Base-by-base conservation (phyloP, 1,284 basidiomycete genomes). In the Peniophora sp. region DNA sequence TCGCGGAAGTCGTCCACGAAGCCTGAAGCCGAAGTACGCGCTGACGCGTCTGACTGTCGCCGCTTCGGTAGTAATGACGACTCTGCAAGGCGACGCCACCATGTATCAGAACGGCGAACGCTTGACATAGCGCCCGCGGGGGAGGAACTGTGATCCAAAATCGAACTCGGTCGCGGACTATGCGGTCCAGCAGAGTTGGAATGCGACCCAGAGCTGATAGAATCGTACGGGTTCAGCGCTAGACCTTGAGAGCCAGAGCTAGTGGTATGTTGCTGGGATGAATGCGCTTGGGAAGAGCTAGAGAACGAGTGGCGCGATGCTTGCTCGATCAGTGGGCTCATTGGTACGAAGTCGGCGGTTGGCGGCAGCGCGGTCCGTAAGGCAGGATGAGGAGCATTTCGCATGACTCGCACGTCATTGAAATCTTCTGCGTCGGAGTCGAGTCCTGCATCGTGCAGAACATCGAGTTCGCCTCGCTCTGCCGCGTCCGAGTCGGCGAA, bases 1-100 rank as follows among this genome's bases (percentile, higher is more conserved):
- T 90, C 87, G 38, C 84, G 76, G 61, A 89, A 78, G 24, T 85
- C 80, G 14, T 76, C 52, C 11, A 59, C 35, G 32, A 55, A 53
- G 17, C 41, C 52, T n/a, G 22, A 22, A 22, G 34, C 65, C 49
- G 65, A 67, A 23, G 65, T 69, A n/a, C 63, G 65, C 11, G 71
- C 60, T 54, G 78, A 74, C 23, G 49, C 41, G 2, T 50, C 49
- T 10, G 50, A 41, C 17, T 32, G 27, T 12, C 45, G 62, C 25
- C 63, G 55, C 14, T 70, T 67, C 35, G 74, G 72, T 32, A 75
- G 62, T 3, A 76, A 54, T 1, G 74, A 64, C 2, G 71, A 64
- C 56, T 68, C 68, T 9, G 72, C 59, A 53, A 77, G 68, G 19
- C 72, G 66, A 6, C 62, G 55, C 76, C 76, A 78, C 75, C 76